Evolutionary conservation across 148 eudicot species (phyloP).

Genomic region (Gaultheria prostrata): DNA sequence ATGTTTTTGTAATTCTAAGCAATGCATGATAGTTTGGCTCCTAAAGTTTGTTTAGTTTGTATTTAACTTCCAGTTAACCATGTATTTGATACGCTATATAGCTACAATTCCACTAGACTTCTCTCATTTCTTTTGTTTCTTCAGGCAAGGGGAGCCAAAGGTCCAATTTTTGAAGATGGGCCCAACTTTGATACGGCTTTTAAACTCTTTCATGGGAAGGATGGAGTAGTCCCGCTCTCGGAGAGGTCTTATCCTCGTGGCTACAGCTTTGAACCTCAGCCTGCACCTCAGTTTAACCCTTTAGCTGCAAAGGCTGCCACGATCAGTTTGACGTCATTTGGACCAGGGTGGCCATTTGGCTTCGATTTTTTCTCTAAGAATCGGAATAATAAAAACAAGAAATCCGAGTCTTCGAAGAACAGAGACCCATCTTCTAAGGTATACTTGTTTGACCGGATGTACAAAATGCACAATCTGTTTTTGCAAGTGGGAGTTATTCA

Average conservation of each 20-base stretch:
- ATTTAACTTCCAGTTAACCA: neutral
- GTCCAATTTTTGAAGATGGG: conserved; percentile 89
- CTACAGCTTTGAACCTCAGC: conserved; percentile 24
- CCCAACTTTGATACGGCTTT: conserved; percentile 75
- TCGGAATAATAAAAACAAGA: conserved; percentile 50
- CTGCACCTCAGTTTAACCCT: conserved; percentile 56
- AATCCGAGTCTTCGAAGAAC: conserved; percentile 40
- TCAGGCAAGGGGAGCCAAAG: conserved; percentile 56
- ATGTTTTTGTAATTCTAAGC: neutral
- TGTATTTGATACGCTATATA: neutral
- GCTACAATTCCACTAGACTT: neutral
- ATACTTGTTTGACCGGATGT: neutral
- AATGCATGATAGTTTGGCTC: neutral
- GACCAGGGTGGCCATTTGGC: conserved; percentile 74
- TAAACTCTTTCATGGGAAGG: conserved; percentile 71
- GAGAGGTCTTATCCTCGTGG: conserved; percentile 31
- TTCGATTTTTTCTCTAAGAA: conserved; percentile 48
- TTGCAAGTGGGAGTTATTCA: neutral
- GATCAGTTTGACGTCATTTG: conserved; percentile 68
- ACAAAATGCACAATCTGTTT: neutral
- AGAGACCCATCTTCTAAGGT: conserved; percentile 41
- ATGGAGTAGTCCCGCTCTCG: conserved; percentile 73
- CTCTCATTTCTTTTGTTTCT: neutral
- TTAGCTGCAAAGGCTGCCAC: conserved; percentile 72
- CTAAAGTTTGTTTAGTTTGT: neutral